Conservation (phyloP, 1,139 yeast species). For the Suhomyces anneliseae region DNA sequence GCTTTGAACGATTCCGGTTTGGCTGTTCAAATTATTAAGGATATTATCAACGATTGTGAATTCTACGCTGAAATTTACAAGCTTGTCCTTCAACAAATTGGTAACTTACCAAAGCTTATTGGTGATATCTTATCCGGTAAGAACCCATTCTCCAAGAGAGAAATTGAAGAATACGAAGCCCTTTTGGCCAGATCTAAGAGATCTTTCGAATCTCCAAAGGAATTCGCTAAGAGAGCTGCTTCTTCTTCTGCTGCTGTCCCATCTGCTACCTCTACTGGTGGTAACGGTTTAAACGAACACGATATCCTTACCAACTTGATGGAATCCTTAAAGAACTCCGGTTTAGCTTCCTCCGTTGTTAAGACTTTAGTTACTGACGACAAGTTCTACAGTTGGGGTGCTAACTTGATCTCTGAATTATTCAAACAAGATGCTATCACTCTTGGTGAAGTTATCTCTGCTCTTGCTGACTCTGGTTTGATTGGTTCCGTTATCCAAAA, state of each 20-base stretch:
- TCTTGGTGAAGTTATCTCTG: conserved; percentile 29
- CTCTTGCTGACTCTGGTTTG: conserved; percentile 39
- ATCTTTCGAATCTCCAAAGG: conserved; percentile 5
- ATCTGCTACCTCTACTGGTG: conserved; percentile 1
- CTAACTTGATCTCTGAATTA: conserved; percentile 35
- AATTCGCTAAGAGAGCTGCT: conserved; percentile 11
- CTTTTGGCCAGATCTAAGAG: conserved; percentile 9
- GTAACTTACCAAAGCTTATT: conserved; percentile 32
- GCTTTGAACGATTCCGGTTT: conserved; percentile 48
- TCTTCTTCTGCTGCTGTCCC: conserved; percentile 10
- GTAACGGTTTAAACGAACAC: conserved; percentile 10
- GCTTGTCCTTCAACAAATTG: conserved; percentile 33
- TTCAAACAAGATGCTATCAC: conserved; percentile 33
- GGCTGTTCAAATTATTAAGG: conserved; percentile 39
- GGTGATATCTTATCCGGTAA: conserved; percentile 23
- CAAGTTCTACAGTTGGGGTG: conserved; percentile 44
- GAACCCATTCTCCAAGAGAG: conserved; percentile 22
- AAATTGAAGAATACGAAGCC: conserved; percentile 12
- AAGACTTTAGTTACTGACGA: conserved; percentile 41
- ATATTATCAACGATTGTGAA: conserved; percentile 41
- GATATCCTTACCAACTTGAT: conserved; percentile 36
- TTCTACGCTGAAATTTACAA: conserved; percentile 44
- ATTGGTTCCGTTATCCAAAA: conserved; percentile 38
- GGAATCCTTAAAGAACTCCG: conserved; percentile 48
- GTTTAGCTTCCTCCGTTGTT: conserved; percentile 45